Percentiles rank a stretch among this genome's conserved stretches.
phyloP scores from a whole-genome alignment of 129 eudicot species.

The Oenanthe sinensis region DNA sequence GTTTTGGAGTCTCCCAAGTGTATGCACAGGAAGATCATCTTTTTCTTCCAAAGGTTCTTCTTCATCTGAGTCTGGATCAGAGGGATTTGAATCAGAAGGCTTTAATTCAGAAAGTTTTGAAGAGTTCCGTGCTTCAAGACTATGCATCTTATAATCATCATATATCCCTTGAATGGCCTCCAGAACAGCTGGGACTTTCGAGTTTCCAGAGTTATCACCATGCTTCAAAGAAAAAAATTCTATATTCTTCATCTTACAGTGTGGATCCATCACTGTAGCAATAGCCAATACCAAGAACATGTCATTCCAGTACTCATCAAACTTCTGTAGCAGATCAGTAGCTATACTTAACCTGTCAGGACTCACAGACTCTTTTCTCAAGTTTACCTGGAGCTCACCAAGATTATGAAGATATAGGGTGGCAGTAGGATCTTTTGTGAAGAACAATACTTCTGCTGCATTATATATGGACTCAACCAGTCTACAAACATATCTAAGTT shows the following conservation, averaged over 20 bases:
- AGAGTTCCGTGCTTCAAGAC: neutral
- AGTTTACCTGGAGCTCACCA: conserved; percentile 10
- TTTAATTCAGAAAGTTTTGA: conserved; percentile 4
- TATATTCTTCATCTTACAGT: conserved; percentile 22
- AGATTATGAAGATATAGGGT: conserved; percentile 16
- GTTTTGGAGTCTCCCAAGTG: neutral
- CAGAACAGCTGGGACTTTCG: conserved; percentile 5
- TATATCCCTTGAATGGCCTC: conserved; percentile 16
- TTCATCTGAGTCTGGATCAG: conserved; percentile 4
- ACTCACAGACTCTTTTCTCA: conserved; percentile 1
- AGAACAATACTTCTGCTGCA: conserved; percentile 7
- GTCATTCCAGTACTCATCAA: conserved; percentile 17
- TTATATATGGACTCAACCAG: conserved; percentile 14
- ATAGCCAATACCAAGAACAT: conserved; percentile 17
- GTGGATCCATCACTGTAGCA: conserved; percentile 29
- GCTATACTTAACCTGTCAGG: conserved; percentile 10
- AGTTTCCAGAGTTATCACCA: neutral
- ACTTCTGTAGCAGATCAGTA: conserved; percentile 20
- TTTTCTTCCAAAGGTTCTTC: conserved; percentile 1
- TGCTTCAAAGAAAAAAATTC: conserved; percentile 14
- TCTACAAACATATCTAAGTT: conserved; percentile 18
- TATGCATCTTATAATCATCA: conserved; percentile 8
- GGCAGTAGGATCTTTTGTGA: conserved; percentile 16
- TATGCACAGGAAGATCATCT: neutral
- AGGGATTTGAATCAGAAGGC: neutral